Evolutionary conservation across 2,329 filamentous ascomycete species (phyloP), one percentile per base, ranked within the genome.

Genomic region (Amesomyces nigricolor): DNA sequence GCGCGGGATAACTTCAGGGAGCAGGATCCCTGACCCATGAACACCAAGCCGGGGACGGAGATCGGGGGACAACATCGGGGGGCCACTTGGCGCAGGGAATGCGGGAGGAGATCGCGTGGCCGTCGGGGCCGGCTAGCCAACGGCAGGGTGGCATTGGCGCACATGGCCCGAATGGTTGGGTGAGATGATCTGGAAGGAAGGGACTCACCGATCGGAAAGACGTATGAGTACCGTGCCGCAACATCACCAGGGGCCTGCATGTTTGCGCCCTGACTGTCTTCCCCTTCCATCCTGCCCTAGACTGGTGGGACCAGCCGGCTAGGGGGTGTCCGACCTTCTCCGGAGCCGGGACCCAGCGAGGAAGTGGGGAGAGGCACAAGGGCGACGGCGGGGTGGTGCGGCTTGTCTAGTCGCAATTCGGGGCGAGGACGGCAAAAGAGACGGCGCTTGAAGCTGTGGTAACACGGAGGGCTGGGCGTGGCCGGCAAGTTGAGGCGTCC

Each of bases 141-240:
- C 77, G 68, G 67, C 61, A 74, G 63, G 50, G 63, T 65, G 65
- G 61, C 63, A 69, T 72, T 67, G 67, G 59, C 64, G 73, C 74
- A 79, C 78, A 73, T 65, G 73, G 73, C 69, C 67, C 63, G 72
- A 73, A 75, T 75, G 76, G 77, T 74, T 79, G 70, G 66, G 59
- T 67, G 63, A 64, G 71, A 69, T 57, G 58, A 62, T 30, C 48
- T 43, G 30, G 38, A 46, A 46, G 29, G 43, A 50, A 47, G 53
- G 42, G 66, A 70, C 79, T 77, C 70, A 81, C 79, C 79, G 70
- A 81, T 78, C 69, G 79, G 79, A 64, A 71, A 73, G 62, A 82
- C 73, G 70, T 75, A 78, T 59, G 73, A 75, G 59, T 72, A 70
- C 63, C 70, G 71, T 70, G 73, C 72, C 68, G 61, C 58, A 61